These are phyloP conservation scores for Ceratopteris richardii DNA, from an alignment of 75 land plant species.

Conservation along the genomic window DNA sequence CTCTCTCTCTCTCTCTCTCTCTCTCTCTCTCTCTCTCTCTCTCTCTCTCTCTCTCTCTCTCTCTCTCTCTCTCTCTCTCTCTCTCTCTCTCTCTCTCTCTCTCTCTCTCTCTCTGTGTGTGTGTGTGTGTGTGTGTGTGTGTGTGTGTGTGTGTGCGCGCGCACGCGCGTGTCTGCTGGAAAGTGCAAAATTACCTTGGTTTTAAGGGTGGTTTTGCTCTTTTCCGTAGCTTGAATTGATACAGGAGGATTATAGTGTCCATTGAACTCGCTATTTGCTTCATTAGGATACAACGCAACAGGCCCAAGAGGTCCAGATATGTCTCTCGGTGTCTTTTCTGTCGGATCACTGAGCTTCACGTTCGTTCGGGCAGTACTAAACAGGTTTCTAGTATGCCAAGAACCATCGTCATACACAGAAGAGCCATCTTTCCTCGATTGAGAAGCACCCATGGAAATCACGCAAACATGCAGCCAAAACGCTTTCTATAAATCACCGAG, in stretches of 20 bases:
- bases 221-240: not conserved
- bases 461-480: too few species aligned
- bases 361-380: not conserved
- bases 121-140: too few species aligned
- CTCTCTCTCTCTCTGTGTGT: too few species aligned
- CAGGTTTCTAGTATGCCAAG: not conserved
- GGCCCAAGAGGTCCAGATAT: constrained; percentile 2
- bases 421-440: not conserved
- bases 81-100: too few species aligned
- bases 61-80: too few species aligned
- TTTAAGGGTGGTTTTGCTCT: constrained; percentile 1
- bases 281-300: not conserved
- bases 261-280: not conserved
- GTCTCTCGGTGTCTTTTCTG: not conserved
- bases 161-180: too few species aligned
- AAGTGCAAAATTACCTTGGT: not conserved
- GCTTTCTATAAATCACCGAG: too few species aligned
- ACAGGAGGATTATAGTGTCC: not conserved
- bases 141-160: too few species aligned
- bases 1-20: too few species aligned
- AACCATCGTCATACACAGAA: not conserved
- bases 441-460: not conserved
- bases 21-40: too few species aligned
- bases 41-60: too few species aligned
- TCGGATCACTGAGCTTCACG: not conserved